Evolutionary conservation across 2,329 filamentous ascomycete species (phyloP).

Genomic region (Endothia cerciana): DNA sequence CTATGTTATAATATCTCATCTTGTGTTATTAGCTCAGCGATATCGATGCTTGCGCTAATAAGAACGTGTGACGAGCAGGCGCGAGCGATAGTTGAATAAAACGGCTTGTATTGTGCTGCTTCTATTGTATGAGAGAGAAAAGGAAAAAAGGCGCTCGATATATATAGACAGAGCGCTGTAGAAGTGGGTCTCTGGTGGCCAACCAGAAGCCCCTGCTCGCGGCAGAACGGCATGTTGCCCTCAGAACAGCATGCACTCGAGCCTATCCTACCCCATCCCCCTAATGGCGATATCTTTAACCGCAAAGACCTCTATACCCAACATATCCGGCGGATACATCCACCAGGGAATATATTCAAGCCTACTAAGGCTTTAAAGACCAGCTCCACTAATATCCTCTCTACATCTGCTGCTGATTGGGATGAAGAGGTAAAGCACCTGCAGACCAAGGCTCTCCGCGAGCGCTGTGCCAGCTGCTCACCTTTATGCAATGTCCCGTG

Average conservation of each 20-base stretch:
- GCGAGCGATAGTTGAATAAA: no score
- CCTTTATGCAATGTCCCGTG: slow-evolving; percentile 63
- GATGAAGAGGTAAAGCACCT: slow-evolving; percentile 60
- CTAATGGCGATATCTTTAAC: slow-evolving; percentile 74
- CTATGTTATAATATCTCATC: slow-evolving; percentile 80
- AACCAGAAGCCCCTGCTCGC: no score
- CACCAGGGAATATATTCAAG: slow-evolving; percentile 49
- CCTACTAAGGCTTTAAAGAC: slow-evolving; percentile 24
- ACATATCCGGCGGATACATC: slow-evolving; percentile 86
- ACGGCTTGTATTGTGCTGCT: no score
- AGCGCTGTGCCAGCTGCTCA: slow-evolving; percentile 67
- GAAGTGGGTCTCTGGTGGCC: no score
- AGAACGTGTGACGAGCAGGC: no score
- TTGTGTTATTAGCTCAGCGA: slow-evolving; percentile 77
- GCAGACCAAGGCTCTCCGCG: slow-evolving; percentile 61
- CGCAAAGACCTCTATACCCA: slow-evolving; percentile 91
- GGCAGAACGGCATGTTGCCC: slow-evolving; percentile 36
- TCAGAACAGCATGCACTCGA: slow-evolving; percentile 29
- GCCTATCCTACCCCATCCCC: slow-evolving; percentile 37
- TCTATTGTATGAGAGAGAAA: no score
- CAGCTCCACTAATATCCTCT: no score
- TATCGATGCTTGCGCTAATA: slow-evolving; percentile 57
- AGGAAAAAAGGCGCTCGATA: no score
- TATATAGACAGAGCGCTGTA: no score
- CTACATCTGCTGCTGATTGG: slow-evolving; percentile 47